Evolutionary conservation across 306 rosid species (phyloP).

Genomic region (Lablab purpureus): DNA sequence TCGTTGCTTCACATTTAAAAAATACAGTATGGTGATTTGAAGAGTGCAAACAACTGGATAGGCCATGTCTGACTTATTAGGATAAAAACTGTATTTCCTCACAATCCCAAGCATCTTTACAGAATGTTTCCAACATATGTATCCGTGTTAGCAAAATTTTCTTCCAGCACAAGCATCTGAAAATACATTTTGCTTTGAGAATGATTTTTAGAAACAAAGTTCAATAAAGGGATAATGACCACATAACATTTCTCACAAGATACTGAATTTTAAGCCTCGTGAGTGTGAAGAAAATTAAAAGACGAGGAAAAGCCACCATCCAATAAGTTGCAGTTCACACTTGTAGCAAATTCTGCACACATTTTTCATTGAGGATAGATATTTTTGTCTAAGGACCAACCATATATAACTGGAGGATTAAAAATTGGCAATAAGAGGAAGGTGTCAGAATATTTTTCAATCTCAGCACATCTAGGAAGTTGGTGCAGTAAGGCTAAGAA

Average conservation of each 20-base stretch:
- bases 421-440: not conserved
- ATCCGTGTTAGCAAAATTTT: not conserved
- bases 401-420: not conserved
- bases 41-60: slow-evolving; percentile 12
- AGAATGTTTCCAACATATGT: not conserved
- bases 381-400: not conserved
- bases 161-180: not conserved
- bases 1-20: not conserved
- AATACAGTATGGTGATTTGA: not conserved
- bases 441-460: not conserved
- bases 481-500: no score
- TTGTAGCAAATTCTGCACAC: not conserved
- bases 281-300: not conserved
- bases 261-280: not conserved
- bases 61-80: not conserved
- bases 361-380: not conserved
- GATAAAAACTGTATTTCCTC: slow-evolving; percentile 15
- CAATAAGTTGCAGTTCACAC: not conserved
- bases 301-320: not conserved
- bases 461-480: not conserved
- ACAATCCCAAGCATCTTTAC: not conserved
- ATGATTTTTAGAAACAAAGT: not conserved
- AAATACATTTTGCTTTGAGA: not conserved
- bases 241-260: not conserved
- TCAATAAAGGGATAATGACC: not conserved